A percentile compares a stretch with the other conserved stretches of the same genome.
Conservation (phyloP, 2,329 filamentous ascomycete species). For the Colletotrichum tabaci region DNA sequence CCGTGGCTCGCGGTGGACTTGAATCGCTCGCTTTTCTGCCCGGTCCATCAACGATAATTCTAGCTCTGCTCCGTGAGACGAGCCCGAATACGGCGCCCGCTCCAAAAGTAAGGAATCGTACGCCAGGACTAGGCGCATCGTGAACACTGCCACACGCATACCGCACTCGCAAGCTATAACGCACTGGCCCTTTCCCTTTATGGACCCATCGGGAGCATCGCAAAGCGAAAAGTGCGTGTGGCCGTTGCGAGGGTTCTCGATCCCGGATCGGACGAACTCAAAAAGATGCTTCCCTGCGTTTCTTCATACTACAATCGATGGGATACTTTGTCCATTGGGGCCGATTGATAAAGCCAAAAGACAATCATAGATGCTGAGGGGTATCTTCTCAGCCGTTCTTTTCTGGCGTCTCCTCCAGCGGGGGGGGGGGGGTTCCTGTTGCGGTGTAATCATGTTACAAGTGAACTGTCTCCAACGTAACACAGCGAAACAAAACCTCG, state of each 20-base stretch:
- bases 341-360: background rate
- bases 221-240: slow-evolving; percentile 21
- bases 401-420: too few species aligned
- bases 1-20: too few species aligned
- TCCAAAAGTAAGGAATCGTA: slow-evolving; percentile 46
- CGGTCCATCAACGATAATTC: too few species aligned
- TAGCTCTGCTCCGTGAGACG: too few species aligned
- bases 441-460: too few species aligned
- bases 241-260: slow-evolving; percentile 27
- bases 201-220: slow-evolving; percentile 33
- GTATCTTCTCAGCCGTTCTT: too few species aligned
- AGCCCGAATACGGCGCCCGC: too few species aligned
- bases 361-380: too few species aligned
- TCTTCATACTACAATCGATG: slow-evolving; percentile 16
- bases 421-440: too few species aligned
- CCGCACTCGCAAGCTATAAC: slow-evolving; percentile 14
- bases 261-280: slow-evolving; percentile 22
- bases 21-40: too few species aligned
- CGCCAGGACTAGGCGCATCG: slow-evolving; percentile 43
- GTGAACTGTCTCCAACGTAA: background rate
- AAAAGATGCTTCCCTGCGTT: background rate
- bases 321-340: background rate
- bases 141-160: slow-evolving; percentile 33
- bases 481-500: too few species aligned
- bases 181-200: slow-evolving; percentile 19